Evolutionary conservation across 2,329 filamentous ascomycete species (phyloP), one percentile per base, ranked within the genome.

Genomic region (Curvularia lunata): DNA sequence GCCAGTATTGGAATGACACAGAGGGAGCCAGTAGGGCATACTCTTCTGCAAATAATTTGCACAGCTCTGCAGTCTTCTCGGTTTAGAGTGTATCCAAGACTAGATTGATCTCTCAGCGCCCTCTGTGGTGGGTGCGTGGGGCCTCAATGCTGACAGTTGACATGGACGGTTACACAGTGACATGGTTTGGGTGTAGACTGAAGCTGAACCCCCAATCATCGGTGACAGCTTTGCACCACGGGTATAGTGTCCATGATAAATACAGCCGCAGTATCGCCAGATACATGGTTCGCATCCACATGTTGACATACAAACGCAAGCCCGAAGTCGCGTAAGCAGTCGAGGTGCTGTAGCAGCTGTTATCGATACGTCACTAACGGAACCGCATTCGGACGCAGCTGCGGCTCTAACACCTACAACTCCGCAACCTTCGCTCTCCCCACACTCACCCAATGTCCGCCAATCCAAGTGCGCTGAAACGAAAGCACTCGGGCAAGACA

Each of bases 401-500:
- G 58, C 62, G 59, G 62, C 62, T 58, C 51, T 48, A 58, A 54
- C 59, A 51, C 61, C 48, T 48, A 64, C 48, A 63, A 58, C 62
- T 66, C 61, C 58, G 58, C 55, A 59, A 52, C 54, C 42, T 45
- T 21, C 46, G 49, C 58, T 52, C 46, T 48, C 59, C 43, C 46
- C 43, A 58, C 61, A 41, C 52, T 52, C 53, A 47, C 56, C 69
- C 71, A 74, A 75, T 75, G 73, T 75, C 73, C 63, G 61, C 63
- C 56, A 67, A 65, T 59, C 32, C 69, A 52, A 66, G 65, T 58
- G 66, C 71, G 52, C 65, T 72, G 59, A 76, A 77, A 71, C 71
- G 74, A 43, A 77, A 76, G 69, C 73, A 75, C 62, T 66, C 73
- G 58, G 66, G 58, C 50, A 70, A 72, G 57, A 75, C 71, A 10